Conservation (phyloP, 257 asterid species). For the Solanum medicagineum region DNA sequence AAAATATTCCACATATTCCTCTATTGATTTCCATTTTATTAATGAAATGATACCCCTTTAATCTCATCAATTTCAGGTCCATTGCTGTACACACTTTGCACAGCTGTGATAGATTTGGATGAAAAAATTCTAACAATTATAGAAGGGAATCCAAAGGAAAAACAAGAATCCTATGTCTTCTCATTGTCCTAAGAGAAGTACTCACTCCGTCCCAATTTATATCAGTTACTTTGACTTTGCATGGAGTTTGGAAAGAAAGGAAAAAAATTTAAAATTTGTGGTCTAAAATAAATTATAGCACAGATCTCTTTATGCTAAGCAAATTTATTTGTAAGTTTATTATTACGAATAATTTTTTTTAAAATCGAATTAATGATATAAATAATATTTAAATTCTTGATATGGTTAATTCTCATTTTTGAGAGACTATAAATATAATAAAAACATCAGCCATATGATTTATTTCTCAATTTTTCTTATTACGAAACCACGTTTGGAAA, state of each 20-base stretch:
- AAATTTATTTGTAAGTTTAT: neutral
- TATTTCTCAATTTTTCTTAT: neutral
- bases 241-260: too few species aligned
- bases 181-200: neutral
- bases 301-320: too few species aligned
- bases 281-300: too few species aligned
- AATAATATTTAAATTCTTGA: neutral
- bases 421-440: neutral
- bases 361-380: neutral
- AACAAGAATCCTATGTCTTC: constrained; percentile 10
- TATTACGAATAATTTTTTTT: neutral
- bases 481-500: neutral
- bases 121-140: constrained; percentile 14
- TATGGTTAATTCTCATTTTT: neutral
- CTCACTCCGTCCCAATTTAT: too few species aligned
- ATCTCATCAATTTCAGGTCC: constrained; percentile 46
- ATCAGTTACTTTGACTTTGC: too few species aligned
- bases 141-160: constrained; percentile 23
- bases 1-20: neutral
- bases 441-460: neutral
- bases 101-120: constrained; percentile 21
- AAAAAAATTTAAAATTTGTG: too few species aligned
- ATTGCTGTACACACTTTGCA: constrained; percentile 29
- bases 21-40: neutral
- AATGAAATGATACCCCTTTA: neutral